These are phyloP conservation scores for Maudiozyma serrabonitensis DNA, from an alignment of 805 yeast species.

Conservation along the genomic window DNA sequence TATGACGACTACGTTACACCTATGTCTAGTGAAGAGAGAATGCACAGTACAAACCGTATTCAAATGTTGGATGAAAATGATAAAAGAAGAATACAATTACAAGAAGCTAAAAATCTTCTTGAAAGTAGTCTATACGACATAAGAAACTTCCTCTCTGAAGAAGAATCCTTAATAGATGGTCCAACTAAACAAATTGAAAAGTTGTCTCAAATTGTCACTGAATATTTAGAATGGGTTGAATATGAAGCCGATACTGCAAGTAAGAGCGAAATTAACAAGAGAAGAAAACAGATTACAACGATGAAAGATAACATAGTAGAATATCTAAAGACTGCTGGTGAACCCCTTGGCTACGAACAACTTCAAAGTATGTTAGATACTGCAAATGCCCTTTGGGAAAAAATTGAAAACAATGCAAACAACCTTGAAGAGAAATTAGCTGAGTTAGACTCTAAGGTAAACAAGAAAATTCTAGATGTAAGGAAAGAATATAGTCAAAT, in stretches of 20 bases:
- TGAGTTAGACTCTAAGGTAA: slow-evolving; percentile 35
- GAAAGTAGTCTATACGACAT: slow-evolving; percentile 68
- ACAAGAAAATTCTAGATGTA: slow-evolving; percentile 38
- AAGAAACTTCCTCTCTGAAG: slow-evolving; percentile 49
- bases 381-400: slow-evolving; percentile 34
- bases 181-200: slow-evolving; percentile 33
- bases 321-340: slow-evolving; percentile 33
- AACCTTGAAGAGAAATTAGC: slow-evolving; percentile 38
- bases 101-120: slow-evolving; percentile 54
- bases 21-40: slow-evolving; percentile 2
- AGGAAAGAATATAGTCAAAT: slow-evolving; percentile 42
- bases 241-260: slow-evolving; percentile 49
- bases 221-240: slow-evolving; percentile 69
- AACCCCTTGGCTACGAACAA: slow-evolving; percentile 39
- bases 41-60: slow-evolving; percentile 32
- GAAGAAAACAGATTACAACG: slow-evolving; percentile 12
- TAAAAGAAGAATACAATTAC: slow-evolving; percentile 39
- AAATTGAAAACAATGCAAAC: slow-evolving; percentile 36
- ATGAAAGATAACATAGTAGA: slow-evolving; percentile 29
- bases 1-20: slow-evolving; percentile 1
- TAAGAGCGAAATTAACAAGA: slow-evolving; percentile 6
- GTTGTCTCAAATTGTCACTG: slow-evolving; percentile 33
- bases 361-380: slow-evolving; percentile 36
- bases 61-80: slow-evolving; percentile 45
- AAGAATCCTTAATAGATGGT: slow-evolving; percentile 35